Percentiles rank a stretch among this genome's conserved stretches.
These are phyloP conservation scores for Pichia cactophila DNA, from an alignment of 1,139 yeast species.

Conservation along the genomic window DNA sequence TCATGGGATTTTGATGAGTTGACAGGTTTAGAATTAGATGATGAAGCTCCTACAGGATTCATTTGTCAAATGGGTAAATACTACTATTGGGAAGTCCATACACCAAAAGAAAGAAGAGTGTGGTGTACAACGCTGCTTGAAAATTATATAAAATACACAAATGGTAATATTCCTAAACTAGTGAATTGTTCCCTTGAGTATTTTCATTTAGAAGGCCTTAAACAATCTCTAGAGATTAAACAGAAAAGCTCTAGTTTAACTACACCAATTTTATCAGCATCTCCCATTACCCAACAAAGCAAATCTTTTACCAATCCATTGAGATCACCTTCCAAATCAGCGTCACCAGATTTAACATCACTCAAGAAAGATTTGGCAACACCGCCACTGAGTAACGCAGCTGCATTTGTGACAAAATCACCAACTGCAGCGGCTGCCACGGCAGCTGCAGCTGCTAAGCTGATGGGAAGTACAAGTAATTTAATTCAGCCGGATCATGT, in stretches of 20 bases:
- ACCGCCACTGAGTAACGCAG: background rate
- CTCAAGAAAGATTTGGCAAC: constrained; percentile 4
- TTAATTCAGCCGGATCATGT: constrained; percentile 1
- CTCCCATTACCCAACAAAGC: background rate
- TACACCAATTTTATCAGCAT: background rate
- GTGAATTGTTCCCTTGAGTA: constrained; percentile 33
- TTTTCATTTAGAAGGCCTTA: constrained; percentile 21
- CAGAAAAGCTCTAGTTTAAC: background rate
- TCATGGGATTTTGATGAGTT: constrained; percentile 86
- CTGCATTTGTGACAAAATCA: background rate
- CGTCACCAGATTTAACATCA: constrained; percentile 1
- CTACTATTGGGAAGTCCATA: constrained; percentile 79
- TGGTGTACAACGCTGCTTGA: constrained; percentile 59
- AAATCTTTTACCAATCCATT: background rate
- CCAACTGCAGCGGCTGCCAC: constrained; percentile 6
- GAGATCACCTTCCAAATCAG: constrained; percentile 1
- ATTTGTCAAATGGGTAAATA: constrained; percentile 51
- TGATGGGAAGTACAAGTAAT: background rate
- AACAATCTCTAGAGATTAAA: background rate
- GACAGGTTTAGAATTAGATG: constrained; percentile 46
- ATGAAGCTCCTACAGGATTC: constrained; percentile 48
- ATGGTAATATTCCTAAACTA: constrained; percentile 58
- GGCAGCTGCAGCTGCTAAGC: constrained; percentile 5
- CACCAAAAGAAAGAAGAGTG: constrained; percentile 57
- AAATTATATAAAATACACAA: constrained; percentile 60